A percentile compares a stretch with the other conserved stretches of the same genome.
Conservation (phyloP, 1,139 yeast genomes). For the Taphrina populina region DNA sequence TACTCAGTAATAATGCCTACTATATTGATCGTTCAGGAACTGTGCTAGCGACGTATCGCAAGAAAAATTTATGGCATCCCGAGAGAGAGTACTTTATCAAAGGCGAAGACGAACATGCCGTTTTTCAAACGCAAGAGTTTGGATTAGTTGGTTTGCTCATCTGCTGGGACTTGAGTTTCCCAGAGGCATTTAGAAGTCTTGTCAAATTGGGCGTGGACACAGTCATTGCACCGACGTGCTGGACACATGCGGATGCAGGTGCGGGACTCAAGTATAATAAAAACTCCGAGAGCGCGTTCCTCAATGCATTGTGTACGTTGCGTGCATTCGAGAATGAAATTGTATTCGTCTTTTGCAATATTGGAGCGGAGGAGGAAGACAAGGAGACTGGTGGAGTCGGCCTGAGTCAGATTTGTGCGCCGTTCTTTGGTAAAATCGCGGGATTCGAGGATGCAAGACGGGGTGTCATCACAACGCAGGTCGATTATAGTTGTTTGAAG, state of each 20-base stretch:
- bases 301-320: slow-evolving; percentile 36
- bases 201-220: slow-evolving; percentile 37
- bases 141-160: slow-evolving; percentile 39
- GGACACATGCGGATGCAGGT: slow-evolving; percentile 38
- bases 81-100: slow-evolving; percentile 38
- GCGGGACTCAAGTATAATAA: slow-evolving; percentile 33
- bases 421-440: slow-evolving; percentile 29
- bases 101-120: slow-evolving; percentile 37
- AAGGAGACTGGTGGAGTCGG: slow-evolving; percentile 24
- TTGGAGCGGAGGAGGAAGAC: slow-evolving; percentile 35
- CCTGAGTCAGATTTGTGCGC: slow-evolving; percentile 25
- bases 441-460: slow-evolving; percentile 24
- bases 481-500: slow-evolving; percentile 30
- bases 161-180: slow-evolving; percentile 39
- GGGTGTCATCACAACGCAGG: slow-evolving; percentile 36
- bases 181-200: slow-evolving; percentile 39
- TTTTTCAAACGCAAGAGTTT: slow-evolving; percentile 39
- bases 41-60: slow-evolving; percentile 37
- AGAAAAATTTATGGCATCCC: slow-evolving; percentile 40
- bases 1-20: slow-evolving; percentile 37
- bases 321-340: slow-evolving; percentile 39
- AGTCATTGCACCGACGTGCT: slow-evolving; percentile 39
- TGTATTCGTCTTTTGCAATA: slow-evolving; percentile 38
- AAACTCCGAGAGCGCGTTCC: slow-evolving; percentile 37
- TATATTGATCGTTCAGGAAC: slow-evolving; percentile 38